phyloP scores from a whole-genome alignment of 1,284 basidiomycete species.

The Rhodotorula sp. region DNA sequence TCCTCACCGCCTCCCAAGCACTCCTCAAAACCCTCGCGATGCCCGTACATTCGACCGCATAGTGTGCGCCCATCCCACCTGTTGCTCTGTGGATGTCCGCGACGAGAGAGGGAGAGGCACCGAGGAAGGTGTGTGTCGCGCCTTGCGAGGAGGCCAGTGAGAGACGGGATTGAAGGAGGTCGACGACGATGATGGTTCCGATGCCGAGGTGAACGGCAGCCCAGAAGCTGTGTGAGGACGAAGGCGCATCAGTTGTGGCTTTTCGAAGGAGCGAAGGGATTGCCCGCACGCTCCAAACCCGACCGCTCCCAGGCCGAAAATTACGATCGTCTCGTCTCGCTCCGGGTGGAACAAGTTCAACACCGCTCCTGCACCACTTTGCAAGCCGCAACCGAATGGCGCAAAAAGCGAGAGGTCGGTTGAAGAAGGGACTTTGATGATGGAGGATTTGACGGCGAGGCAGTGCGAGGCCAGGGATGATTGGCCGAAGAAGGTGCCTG shows the following conservation, averaged over 20 bases:
- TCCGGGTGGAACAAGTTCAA: slow-evolving; percentile 34
- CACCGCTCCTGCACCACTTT: slow-evolving; percentile 14
- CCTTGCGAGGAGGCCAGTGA: slow-evolving; percentile 36
- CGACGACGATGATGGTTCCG: slow-evolving; percentile 41
- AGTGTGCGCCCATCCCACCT: slow-evolving; percentile 14
- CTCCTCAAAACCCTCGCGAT: slow-evolving; percentile 10
- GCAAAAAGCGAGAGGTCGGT: slow-evolving; percentile 25
- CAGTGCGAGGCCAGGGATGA: slow-evolving; percentile 39
- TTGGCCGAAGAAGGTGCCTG: slow-evolving; percentile 43
- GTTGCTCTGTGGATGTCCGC: slow-evolving; percentile 13
- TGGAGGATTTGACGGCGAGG: slow-evolving; percentile 35
- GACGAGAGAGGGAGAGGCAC: slow-evolving; percentile 11
- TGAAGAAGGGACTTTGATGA: slow-evolving; percentile 28
- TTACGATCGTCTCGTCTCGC: slow-evolving; percentile 13
- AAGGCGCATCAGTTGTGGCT: not conserved
- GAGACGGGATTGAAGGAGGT: slow-evolving; percentile 38
- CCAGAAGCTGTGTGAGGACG: slow-evolving; percentile 14
- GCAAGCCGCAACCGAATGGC: not conserved
- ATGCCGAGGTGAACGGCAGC: slow-evolving; percentile 36
- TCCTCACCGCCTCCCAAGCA: slow-evolving; percentile 13
- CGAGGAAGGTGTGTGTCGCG: slow-evolving; percentile 38
- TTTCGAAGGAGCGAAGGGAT: not conserved
- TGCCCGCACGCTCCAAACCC: slow-evolving; percentile 35
- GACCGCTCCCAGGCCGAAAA: slow-evolving; percentile 42
- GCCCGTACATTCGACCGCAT: slow-evolving; percentile 26